Conservation (phyloP, 2,329 filamentous ascomycete genomes). For the Phyllosticta ampelicida region DNA sequence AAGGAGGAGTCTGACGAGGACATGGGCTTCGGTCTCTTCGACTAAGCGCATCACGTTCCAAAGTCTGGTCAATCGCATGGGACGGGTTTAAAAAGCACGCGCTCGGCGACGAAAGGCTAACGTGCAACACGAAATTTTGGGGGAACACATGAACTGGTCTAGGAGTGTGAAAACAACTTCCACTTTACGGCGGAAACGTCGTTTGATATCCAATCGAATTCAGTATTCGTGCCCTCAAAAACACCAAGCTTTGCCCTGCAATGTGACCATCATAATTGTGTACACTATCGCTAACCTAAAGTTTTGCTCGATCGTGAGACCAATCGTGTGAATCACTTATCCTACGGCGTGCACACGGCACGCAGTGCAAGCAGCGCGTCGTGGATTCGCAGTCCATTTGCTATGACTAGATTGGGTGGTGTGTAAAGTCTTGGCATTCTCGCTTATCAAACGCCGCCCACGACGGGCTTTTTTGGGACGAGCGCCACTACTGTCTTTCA, state of each 20-base stretch:
- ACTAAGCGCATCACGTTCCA: conserved; percentile 35
- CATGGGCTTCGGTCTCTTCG: conserved; percentile 67
- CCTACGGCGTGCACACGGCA: not conserved
- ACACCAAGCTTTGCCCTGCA: not conserved
- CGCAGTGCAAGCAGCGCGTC: not conserved
- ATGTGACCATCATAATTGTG: not conserved
- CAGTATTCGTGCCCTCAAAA: conserved; percentile 3
- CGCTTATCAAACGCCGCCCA: conserved; percentile 4
- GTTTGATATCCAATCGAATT: conserved; percentile 9
- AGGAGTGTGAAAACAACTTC: not conserved
- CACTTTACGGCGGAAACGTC: conserved; percentile 4
- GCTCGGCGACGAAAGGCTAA: not conserved
- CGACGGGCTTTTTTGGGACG: conserved; percentile 3
- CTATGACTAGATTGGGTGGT: not conserved
- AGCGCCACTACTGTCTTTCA: conserved; percentile 14
- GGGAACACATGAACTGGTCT: conserved; percentile 21
- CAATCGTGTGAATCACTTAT: no score
- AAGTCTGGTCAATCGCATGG: conserved; percentile 21
- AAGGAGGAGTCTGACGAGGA: conserved; percentile 64
- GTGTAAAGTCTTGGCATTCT: conserved; percentile 6
- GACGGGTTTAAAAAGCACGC: conserved; percentile 4
- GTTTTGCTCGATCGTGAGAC: no score
- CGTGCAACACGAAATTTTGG: conserved; percentile 17
- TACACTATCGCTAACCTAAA: no score
- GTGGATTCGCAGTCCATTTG: not conserved